Base-by-base conservation (phyloP, 768 basidiomycete genomes). In the Amanita molliuscula region DNA sequence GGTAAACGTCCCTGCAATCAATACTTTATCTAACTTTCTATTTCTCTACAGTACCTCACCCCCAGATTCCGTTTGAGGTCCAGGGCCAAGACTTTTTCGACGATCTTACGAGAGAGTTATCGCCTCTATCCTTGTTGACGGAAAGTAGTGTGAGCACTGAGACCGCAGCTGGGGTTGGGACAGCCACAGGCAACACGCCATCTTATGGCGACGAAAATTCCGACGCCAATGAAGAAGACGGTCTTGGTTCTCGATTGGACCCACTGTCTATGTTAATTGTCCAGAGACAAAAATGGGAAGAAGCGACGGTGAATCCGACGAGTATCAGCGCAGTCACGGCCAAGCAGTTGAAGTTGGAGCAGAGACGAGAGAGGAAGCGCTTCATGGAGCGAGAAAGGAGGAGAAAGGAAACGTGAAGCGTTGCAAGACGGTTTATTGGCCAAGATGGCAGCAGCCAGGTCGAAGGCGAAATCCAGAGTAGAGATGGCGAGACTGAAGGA, bases 111-210 rank as follows among this genome's bases (percentile, higher is more conserved):
- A 21, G 28, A 25, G 18, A 29, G 4, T 35, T 50, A 16, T 50
- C 48, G n/a, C 48, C 48, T 21, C n/a, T 50, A 20, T 50, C 48
- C 7, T 29, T 20, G 11, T 43, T 50, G 48, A 50, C 48, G 29
- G 41, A 50, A 20, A 38, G 10, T 3, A 42, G 25, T 18, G 1
- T 15, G 11, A 26, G 18, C 15, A 25, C 28, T 28, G 37, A 16
- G 18, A 1, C 41, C 31, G n/a, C 10, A 25, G 6, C 11, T 2
- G 21, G 4, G 3, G 11, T 42, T 37, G n/a, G 36, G 7, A 16
- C 3, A 13, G 8, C 18, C 18, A 37, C 16, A 3, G 16, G 35
- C 35, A 16, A 16, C 15, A 36, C 35, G 4, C 6, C 11, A 4
- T 31, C 31, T 4, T 11, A 13, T 10, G 5, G 13, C 10, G 31